Percentiles rank a stretch among this genome's conserved stretches.
phyloP scores from a whole-genome alignment of 129 eudicot genomes.

The Flaveria sonorensis region DNA sequence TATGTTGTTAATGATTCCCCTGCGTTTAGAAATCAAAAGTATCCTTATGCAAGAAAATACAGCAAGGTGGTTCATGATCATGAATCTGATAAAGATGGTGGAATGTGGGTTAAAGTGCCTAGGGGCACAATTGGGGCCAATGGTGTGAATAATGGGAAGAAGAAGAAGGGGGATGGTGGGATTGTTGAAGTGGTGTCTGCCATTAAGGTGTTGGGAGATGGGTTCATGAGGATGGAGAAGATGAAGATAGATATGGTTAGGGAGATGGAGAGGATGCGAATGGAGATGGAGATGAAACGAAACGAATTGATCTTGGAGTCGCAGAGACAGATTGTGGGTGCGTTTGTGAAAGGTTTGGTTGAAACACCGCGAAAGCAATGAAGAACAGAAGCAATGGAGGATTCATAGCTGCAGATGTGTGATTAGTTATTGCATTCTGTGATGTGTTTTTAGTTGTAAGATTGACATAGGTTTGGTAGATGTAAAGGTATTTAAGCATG shows the following conservation, averaged over 20 bases:
- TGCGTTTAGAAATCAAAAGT: too few species aligned
- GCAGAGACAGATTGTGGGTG: conserved; percentile 75
- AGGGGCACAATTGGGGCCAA: conserved; percentile 32
- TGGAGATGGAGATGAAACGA: conserved; percentile 87
- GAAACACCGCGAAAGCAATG: conserved; percentile 48
- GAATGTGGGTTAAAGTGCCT: conserved; percentile 51
- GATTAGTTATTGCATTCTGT: conserved; percentile 33
- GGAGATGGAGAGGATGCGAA: conserved; percentile 68
- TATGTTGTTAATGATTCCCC: neutral
- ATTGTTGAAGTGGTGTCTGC: conserved; percentile 64
- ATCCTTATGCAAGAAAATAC: conserved; percentile 23
- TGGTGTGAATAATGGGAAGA: conserved; percentile 27
- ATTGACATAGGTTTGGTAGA: conserved; percentile 28
- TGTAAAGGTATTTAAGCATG: conserved; percentile 22
- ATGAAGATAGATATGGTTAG: conserved; percentile 85
- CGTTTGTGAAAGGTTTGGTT: conserved; percentile 64
- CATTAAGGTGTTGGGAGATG: conserved; percentile 71
- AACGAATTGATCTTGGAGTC: conserved; percentile 75
- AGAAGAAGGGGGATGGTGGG: conserved; percentile 45
- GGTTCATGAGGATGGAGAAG: conserved; percentile 84
- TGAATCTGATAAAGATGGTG: conserved; percentile 40
- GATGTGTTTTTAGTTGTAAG: conserved; percentile 28
- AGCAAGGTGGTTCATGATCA: conserved; percentile 40
- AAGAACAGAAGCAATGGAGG: conserved; percentile 25
- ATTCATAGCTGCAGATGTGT: conserved; percentile 17